Evolutionary conservation across 1,139 yeast genomes (phyloP), one percentile per base, ranked within the genome.

Genomic region (Protomyces pachydermus): DNA sequence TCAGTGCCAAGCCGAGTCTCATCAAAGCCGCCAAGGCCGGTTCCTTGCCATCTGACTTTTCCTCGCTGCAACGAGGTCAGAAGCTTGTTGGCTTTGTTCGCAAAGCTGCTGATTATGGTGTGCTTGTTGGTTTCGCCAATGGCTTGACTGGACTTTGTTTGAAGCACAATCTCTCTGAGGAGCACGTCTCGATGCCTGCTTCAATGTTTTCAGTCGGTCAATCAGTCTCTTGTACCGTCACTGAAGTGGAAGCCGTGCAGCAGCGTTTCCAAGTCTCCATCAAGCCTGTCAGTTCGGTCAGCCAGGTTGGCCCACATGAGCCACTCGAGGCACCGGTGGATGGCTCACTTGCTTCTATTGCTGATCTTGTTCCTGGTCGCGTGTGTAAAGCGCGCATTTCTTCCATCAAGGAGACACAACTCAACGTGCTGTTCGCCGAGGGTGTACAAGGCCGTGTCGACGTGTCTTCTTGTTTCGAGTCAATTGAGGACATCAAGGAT

Each of bases 71-170:
- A 54, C 75, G 80, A n/a, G 83, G 83, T 37, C 77, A 75, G 57
- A 71, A 75, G 14, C 74, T 88, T 61, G 80, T 83, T 67, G 98
- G 98, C 52, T 91, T 80, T 72, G 82, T 93, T 61, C 87, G 84
- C 70, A 85, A 91, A 34, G 85, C 89, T 35, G 87, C 95, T 23
- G 82, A 81, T 73, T 67, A 69, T 32, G 98, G 98, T 69, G 80
- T 90, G 35, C 91, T 93, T 74, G 87, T 93, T 65, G 83, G 87
- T 0, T 93, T 93, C 75, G 91, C 86, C 67, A 88, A 88, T 69
- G 83, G 82, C 64, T 81, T 91, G 69, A 88, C 91, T 38, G 98
- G 97, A 56, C 80, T 93, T 70, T 88, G 90, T 2, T 81, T 88
- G 69, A 90, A 93, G 66, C 64, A 60, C 46, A 55, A 66, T 50